Percentiles rank a stretch among this genome's conserved stretches.
Conservation (phyloP, 2,329 filamentous ascomycete genomes). For the Acrocalymma vagum region DNA sequence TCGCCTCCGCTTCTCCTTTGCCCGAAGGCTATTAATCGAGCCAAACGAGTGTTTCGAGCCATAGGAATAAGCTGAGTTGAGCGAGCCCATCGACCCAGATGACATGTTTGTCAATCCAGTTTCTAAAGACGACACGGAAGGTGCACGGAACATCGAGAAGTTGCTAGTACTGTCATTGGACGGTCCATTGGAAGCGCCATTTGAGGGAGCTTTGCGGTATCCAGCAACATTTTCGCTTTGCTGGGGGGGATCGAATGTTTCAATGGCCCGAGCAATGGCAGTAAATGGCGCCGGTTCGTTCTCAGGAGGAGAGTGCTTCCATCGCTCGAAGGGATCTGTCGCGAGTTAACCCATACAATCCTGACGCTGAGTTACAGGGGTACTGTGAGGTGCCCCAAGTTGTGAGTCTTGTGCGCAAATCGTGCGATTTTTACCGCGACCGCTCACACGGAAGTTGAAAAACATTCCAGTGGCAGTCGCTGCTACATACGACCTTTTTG, state of each 20-base stretch:
- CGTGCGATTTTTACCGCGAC: slow-evolving; percentile 4
- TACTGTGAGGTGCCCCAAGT: slow-evolving; percentile 1
- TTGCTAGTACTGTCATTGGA: slow-evolving; percentile 58
- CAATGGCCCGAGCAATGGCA: slow-evolving; percentile 70
- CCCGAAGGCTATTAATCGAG: slow-evolving; percentile 62
- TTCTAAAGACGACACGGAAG: slow-evolving; percentile 63
- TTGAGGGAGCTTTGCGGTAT: slow-evolving; percentile 56
- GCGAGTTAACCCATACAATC: slow-evolving; percentile 54
- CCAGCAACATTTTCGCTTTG: slow-evolving; percentile 46
- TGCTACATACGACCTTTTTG: slow-evolving; percentile 21
- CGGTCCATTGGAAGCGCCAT: too few relatives aligned
- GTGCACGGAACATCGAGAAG: slow-evolving; percentile 61
- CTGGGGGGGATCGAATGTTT: slow-evolving; percentile 43
- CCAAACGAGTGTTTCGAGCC: slow-evolving; percentile 65
- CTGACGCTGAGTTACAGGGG: slow-evolving; percentile 23
- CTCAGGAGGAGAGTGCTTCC: slow-evolving; percentile 74
- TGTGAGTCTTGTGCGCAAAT: slow-evolving; percentile 3
- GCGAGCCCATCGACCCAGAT: slow-evolving; percentile 62
- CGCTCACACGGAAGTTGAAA: slow-evolving; percentile 27
- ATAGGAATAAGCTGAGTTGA: slow-evolving; percentile 65
- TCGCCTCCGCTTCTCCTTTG: slow-evolving; percentile 65
- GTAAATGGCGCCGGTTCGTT: slow-evolving; percentile 72
- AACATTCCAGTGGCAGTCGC: slow-evolving; percentile 26
- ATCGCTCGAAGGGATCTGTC: slow-evolving; percentile 70
- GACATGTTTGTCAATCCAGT: slow-evolving; percentile 60